Evolutionary conservation across 192 early-diverging fungal species (phyloP).

Genomic region (Mortierella alpina): DNA sequence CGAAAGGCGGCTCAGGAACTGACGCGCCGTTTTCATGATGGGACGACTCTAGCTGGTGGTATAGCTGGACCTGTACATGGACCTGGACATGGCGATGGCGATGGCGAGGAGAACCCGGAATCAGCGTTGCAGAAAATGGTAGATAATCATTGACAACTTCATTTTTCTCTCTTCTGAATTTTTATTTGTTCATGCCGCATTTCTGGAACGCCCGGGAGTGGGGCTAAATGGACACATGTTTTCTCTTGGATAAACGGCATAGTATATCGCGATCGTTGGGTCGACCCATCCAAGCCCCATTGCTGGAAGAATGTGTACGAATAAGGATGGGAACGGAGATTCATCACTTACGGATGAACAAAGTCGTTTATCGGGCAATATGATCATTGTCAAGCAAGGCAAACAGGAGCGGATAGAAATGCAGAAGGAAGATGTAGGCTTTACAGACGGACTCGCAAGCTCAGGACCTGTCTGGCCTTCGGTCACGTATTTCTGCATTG

Average conservation of each 20-base stretch:
- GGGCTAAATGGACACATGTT: not conserved
- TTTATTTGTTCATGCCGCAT: not conserved
- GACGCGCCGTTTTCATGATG: conserved; percentile 18
- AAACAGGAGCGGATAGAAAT: conserved; percentile 15
- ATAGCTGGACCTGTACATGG: not conserved
- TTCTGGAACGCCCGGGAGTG: not conserved
- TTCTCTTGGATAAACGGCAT: too few relatives aligned
- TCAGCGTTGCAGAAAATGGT: conserved; percentile 29
- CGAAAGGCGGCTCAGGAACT: conserved; percentile 39
- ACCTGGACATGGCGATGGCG: not conserved
- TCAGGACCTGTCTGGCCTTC: conserved; percentile 10
- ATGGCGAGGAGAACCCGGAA: too few relatives aligned
- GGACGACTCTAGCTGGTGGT: not conserved
- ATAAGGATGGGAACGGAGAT: too few relatives aligned
- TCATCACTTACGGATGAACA: not conserved
- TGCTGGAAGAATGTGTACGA: not conserved
- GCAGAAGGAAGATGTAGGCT: not conserved
- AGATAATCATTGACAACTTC: not conserved
- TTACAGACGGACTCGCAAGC: not conserved
- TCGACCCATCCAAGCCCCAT: not conserved
- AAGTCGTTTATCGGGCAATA: conserved; percentile 6
- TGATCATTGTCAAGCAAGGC: not conserved
- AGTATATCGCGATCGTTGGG: conserved; percentile 33
- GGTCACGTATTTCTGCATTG: conserved; percentile 7
- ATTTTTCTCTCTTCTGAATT: not conserved